phyloP scores from a whole-genome alignment of 2,329 filamentous ascomycete species.

The Clonostachys solani region DNA sequence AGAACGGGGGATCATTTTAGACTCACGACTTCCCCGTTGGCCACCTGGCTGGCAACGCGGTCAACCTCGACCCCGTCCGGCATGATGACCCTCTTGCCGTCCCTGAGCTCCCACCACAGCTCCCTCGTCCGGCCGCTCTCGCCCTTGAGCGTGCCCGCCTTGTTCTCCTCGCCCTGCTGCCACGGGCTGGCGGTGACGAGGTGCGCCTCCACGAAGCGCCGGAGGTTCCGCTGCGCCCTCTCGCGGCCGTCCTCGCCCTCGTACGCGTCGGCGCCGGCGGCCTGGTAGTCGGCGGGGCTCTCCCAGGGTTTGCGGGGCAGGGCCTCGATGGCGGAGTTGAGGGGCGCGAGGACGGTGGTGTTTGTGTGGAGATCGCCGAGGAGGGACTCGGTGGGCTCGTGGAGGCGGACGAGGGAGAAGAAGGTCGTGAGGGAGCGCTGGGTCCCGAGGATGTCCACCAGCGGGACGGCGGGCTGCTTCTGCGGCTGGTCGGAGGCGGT shows the following conservation, averaged over 20 bases:
- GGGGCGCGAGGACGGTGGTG: constrained; percentile 81
- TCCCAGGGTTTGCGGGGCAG: constrained; percentile 88
- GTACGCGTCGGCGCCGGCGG: constrained; percentile 67
- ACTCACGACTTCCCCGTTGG: constrained; percentile 77
- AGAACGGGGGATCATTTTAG: background rate
- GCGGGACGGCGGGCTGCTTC: constrained; percentile 50
- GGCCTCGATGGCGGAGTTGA: constrained; percentile 74
- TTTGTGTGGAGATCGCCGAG: constrained; percentile 64
- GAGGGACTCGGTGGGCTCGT: constrained; percentile 62
- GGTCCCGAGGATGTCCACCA: constrained; percentile 81
- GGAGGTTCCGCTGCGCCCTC: constrained; percentile 71
- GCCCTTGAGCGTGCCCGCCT: constrained; percentile 59
- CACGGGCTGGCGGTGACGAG: constrained; percentile 74
- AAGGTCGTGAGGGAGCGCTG: constrained; percentile 81
- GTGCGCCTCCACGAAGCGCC: constrained; percentile 81
- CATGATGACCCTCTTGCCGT: constrained; percentile 67
- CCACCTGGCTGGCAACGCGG: constrained; percentile 68
- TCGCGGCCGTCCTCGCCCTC: constrained; percentile 70
- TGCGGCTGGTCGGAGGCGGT: constrained; percentile 6
- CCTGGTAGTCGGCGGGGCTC: constrained; percentile 66
- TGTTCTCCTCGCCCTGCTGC: constrained; percentile 61
- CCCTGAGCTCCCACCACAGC: constrained; percentile 77
- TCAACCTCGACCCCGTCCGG: constrained; percentile 77
- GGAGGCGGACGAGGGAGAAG: constrained; percentile 73
- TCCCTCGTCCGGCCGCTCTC: constrained; percentile 34